Evolutionary conservation across 805 yeast species (phyloP).

Genomic region (Candida ponderosae): DNA sequence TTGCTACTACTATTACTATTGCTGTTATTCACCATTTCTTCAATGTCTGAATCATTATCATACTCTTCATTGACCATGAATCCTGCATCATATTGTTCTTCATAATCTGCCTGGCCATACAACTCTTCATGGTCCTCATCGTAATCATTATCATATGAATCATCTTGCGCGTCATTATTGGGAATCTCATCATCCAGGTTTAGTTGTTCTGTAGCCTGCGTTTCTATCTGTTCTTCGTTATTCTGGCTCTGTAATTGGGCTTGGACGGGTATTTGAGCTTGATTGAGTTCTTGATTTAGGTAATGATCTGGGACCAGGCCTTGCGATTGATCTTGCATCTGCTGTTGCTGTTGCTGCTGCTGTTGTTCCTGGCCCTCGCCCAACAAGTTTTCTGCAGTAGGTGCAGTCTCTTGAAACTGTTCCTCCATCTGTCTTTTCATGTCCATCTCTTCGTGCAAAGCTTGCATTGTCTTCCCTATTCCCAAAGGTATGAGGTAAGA

Average conservation of each 20-base stretch:
- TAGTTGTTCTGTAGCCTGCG: conserved; percentile 7
- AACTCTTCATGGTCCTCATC: conserved; percentile 23
- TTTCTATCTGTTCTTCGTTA: conserved; percentile 6
- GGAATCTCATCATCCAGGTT: conserved; percentile 42
- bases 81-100: conserved; percentile 15
- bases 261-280: background rate
- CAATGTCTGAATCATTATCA: conserved; percentile 6
- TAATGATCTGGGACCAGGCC: conserved; percentile 1
- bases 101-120: conserved; percentile 10
- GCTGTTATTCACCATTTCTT: background rate
- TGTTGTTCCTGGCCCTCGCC: conserved; percentile 15
- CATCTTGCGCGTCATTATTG: conserved; percentile 27
- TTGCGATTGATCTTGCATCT: conserved; percentile 3
- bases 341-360: conserved; percentile 1
- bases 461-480: conserved; percentile 43
- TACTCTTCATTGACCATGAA: conserved; percentile 31
- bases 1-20: no score
- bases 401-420: conserved; percentile 13
- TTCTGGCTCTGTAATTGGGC: background rate
- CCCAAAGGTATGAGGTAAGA: conserved; percentile 52
- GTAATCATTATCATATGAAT: conserved; percentile 28
- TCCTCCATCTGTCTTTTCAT: conserved; percentile 20
- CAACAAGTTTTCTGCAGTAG: conserved; percentile 21
- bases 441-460: conserved; percentile 22
- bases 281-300: conserved; percentile 2